Percentiles rank a stretch among this genome's conserved stretches.
These are phyloP conservation scores for Lodderomyces jiufengensis DNA, from an alignment of 1,139 yeast genomes.

Conservation along the genomic window DNA sequence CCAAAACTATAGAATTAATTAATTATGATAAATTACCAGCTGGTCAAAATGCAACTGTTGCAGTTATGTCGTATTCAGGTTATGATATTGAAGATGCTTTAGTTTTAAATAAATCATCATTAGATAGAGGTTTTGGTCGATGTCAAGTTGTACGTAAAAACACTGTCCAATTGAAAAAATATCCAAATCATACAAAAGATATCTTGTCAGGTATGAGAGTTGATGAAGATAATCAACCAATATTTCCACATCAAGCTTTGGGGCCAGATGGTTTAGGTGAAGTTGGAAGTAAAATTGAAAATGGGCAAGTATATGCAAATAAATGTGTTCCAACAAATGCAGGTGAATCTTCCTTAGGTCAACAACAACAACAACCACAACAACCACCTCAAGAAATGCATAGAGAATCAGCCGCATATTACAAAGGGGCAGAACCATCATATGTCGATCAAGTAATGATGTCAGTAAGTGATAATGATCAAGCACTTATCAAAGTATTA, in stretches of 20 bases:
- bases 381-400: slow-evolving; percentile 47
- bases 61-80: slow-evolving; percentile 98
- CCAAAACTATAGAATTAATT: slow-evolving; percentile 92
- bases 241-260: slow-evolving; percentile 78
- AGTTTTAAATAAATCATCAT: slow-evolving; percentile 85
- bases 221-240: slow-evolving; percentile 74
- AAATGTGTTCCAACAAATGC: slow-evolving; percentile 89
- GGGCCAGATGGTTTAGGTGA: slow-evolving; percentile 98
- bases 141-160: slow-evolving; percentile 96
- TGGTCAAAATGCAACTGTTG: slow-evolving; percentile 98
- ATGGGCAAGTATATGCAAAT: slow-evolving; percentile 92
- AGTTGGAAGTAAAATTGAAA: slow-evolving; percentile 85
- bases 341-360: slow-evolving; percentile 64
- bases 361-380: slow-evolving; percentile 31
- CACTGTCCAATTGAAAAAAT: slow-evolving; percentile 82
- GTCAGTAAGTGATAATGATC: slow-evolving; percentile 93
- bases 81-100: slow-evolving; percentile 99
- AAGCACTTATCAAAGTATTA: slow-evolving; percentile 86
- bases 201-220: slow-evolving; percentile 87
- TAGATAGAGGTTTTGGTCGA: slow-evolving; percentile 97
- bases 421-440: slow-evolving; percentile 93
- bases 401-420: slow-evolving; percentile 86
- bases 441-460: slow-evolving; percentile 97
- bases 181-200: slow-evolving; percentile 92
- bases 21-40: slow-evolving; percentile 97